phyloP scores from a whole-genome alignment of 768 basidiomycete genomes.

The Rhodotorula graminis region DNA sequence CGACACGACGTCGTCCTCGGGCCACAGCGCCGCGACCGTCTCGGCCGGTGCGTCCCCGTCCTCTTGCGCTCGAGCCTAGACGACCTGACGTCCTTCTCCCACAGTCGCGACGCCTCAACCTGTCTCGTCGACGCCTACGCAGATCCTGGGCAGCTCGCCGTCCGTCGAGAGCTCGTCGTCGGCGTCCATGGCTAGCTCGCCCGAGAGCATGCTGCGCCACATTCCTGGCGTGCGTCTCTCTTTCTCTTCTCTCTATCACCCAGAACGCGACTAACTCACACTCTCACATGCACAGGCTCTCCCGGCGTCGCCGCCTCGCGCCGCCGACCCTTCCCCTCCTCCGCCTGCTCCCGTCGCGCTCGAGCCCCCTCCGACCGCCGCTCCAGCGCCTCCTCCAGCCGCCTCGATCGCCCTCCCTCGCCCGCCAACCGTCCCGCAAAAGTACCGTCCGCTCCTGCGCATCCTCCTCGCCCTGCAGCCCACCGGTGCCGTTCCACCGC shows the following conservation, averaged over 20 bases:
- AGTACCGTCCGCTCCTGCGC: slow-evolving; percentile 7
- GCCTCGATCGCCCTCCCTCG: background rate
- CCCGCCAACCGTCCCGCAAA: background rate
- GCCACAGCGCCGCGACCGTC: background rate
- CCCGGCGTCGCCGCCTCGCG: too few species aligned
- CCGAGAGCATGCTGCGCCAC: background rate
- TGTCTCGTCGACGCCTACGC: background rate
- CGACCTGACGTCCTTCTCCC: background rate
- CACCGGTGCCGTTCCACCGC: too few species aligned
- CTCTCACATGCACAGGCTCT: background rate
- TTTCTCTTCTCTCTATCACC: background rate
- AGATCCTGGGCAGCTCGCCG: too few species aligned
- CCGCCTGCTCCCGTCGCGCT: too few species aligned
- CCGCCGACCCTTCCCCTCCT: too few species aligned
- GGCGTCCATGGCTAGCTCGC: background rate
- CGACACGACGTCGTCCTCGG: background rate
- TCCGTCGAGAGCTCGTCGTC: background rate
- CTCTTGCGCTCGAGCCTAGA: too few species aligned
- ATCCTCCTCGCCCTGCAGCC: background rate
- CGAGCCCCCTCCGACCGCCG: too few species aligned
- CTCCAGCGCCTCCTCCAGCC: background rate
- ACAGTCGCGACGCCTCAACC: too few species aligned
- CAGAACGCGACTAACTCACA: too few species aligned
- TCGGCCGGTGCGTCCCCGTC: background rate
- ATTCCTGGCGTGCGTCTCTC: background rate